Conservation (phyloP, 768 basidiomycete species). For the Rubroboletus pulcherrimus region DNA sequence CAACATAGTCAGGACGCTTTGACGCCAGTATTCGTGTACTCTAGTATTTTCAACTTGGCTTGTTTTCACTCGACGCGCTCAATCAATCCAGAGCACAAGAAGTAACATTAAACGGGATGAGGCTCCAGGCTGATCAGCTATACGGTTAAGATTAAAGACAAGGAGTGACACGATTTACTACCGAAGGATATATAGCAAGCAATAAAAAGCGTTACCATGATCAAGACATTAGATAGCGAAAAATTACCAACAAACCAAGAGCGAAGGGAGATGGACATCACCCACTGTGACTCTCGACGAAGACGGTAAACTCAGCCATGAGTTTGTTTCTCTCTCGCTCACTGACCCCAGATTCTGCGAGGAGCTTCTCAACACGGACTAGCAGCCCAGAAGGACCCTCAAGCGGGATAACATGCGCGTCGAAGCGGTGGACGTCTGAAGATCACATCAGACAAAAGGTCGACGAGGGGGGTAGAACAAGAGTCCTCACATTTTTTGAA, state of each 20-base stretch:
- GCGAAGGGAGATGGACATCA: slow-evolving; percentile 7
- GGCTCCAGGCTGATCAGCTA: slow-evolving; percentile 6
- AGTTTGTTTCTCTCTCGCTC: slow-evolving; percentile 47
- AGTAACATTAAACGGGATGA: slow-evolving; percentile 8
- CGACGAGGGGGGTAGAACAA: slow-evolving; percentile 5
- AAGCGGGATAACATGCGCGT: slow-evolving; percentile 69
- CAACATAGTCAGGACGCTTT: slow-evolving; percentile 38
- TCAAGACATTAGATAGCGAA: slow-evolving; percentile 23
- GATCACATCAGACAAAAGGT: slow-evolving; percentile 11
- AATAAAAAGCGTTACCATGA: slow-evolving; percentile 20
- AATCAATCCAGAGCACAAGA: not conserved
- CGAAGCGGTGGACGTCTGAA: slow-evolving; percentile 70
- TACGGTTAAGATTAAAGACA: slow-evolving; percentile 1
- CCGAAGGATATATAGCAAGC: slow-evolving; percentile 10
- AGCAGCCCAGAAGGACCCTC: slow-evolving; percentile 72
- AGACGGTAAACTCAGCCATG: slow-evolving; percentile 56
- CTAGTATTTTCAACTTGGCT: not conserved
- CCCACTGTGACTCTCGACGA: slow-evolving; percentile 41
- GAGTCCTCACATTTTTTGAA: slow-evolving; percentile 61
- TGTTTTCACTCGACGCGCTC: not conserved
- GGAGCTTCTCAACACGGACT: slow-evolving; percentile 56
- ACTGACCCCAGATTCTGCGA: slow-evolving; percentile 47
- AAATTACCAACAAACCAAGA: slow-evolving; percentile 25
- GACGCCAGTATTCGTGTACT: slow-evolving; percentile 7
- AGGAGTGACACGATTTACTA: slow-evolving; percentile 14